These are phyloP conservation scores for Lactifluus rugatus DNA, from an alignment of 768 basidiomycete species.

Conservation along the genomic window DNA sequence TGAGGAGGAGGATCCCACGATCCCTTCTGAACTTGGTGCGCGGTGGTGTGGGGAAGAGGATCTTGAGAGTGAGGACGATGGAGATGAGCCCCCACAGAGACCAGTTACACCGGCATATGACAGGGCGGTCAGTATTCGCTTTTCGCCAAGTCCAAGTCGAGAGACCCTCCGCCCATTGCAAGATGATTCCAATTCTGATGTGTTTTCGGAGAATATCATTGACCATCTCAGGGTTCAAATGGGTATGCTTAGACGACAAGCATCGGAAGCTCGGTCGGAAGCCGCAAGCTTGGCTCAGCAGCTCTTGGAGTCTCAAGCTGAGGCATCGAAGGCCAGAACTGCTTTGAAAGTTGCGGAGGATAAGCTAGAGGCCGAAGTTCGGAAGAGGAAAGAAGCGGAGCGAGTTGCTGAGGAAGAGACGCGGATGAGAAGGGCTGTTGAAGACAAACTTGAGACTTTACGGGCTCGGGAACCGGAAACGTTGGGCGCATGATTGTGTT, in stretches of 20 bases:
- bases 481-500: not conserved
- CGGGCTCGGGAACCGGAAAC: slow-evolving; percentile 8
- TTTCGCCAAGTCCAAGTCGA: slow-evolving; percentile 5
- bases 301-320: slow-evolving; percentile 54
- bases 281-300: slow-evolving; percentile 61
- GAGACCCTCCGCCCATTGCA: not conserved
- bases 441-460: slow-evolving; percentile 37
- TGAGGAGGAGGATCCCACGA: slow-evolving; percentile 30
- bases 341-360: slow-evolving; percentile 46
- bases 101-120: slow-evolving; percentile 13
- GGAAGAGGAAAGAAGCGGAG: slow-evolving; percentile 51
- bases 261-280: slow-evolving; percentile 56
- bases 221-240: slow-evolving; percentile 62
- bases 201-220: slow-evolving; percentile 32
- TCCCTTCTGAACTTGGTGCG: slow-evolving; percentile 23
- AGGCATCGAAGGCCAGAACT: slow-evolving; percentile 45
- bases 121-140: not conserved
- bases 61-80: slow-evolving; percentile 62
- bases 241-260: slow-evolving; percentile 50
- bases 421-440: slow-evolving; percentile 37
- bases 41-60: slow-evolving; percentile 28
- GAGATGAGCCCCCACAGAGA: not conserved
- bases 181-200: not conserved
- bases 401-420: slow-evolving; percentile 40
- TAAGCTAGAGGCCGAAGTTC: slow-evolving; percentile 50